A percentile compares a stretch with the other conserved stretches of the same genome.
Evolutionary conservation across 495 filamentous ascomycete species (phyloP).

Genomic region (Penicillium macrosclerotiorum): DNA sequence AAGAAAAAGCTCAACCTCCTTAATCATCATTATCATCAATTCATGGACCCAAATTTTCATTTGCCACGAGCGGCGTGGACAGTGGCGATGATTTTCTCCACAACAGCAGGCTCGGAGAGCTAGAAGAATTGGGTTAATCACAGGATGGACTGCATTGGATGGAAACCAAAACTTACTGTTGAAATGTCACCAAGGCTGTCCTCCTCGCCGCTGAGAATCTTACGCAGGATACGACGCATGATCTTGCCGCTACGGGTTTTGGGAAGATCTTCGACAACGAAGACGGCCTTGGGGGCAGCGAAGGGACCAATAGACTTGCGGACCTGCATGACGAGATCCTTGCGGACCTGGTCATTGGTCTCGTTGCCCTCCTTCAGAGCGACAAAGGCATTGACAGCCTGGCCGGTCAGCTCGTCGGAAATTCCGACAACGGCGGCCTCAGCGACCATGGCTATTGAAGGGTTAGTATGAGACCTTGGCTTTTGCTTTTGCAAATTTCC

Average conservation of each 20-base stretch:
- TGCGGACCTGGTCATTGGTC: constrained; percentile 75
- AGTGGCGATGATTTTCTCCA: constrained; percentile 80
- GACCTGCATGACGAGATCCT: constrained; percentile 91
- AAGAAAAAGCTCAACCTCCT: constrained; percentile 14
- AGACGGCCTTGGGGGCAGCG: constrained; percentile 91
- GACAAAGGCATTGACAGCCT: constrained; percentile 97
- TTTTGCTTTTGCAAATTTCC: not conserved
- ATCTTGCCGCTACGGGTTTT: constrained; percentile 99
- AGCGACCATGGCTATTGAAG: constrained; percentile 55
- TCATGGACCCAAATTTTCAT: constrained; percentile 28
- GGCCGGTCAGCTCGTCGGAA: constrained; percentile 87
- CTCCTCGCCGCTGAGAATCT: constrained; percentile 95
- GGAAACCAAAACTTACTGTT: constrained; percentile 61
- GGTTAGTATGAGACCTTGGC: constrained; percentile 14
- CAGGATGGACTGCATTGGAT: not conserved
- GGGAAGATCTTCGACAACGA: constrained; percentile 84
- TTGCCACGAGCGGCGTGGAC: constrained; percentile 65
- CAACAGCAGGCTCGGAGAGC: constrained; percentile 87
- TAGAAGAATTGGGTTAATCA: constrained; percentile 44
- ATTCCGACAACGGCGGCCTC: constrained; percentile 97
- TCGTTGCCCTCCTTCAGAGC: constrained; percentile 85
- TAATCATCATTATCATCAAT: constrained; percentile 25
- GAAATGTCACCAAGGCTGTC: constrained; percentile 92
- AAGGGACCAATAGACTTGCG: constrained; percentile 97
- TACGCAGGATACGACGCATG: constrained; percentile 94